Conservation (phyloP, 208 protist species). For the Giardia duodenalis region DNA sequence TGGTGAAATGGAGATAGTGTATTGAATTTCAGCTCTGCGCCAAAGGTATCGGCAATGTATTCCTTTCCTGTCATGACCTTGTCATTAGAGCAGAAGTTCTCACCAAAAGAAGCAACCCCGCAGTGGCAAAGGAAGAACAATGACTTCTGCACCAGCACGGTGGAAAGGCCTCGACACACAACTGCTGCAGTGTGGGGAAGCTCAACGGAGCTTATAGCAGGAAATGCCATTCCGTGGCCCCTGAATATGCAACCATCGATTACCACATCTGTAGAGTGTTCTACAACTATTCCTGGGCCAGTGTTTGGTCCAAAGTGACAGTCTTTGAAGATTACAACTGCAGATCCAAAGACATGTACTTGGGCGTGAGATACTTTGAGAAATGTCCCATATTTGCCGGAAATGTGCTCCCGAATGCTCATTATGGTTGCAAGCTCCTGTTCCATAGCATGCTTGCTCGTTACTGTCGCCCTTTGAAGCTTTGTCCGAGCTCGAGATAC, state of each 20-base stretch:
- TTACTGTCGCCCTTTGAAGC: background rate
- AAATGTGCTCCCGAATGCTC: background rate
- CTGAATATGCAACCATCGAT: background rate
- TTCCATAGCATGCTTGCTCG: background rate
- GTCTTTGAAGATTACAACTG: background rate
- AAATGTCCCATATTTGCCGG: background rate
- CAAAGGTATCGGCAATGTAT: background rate
- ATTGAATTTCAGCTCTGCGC: background rate
- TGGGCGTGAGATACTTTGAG: background rate
- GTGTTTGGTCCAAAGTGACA: background rate
- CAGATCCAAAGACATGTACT: background rate
- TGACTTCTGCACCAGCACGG: background rate
- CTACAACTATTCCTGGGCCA: background rate
- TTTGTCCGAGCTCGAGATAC: background rate
- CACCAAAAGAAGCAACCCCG: background rate
- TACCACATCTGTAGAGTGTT: background rate
- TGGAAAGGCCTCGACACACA: background rate
- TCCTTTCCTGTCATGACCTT: background rate
- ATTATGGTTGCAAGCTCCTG: background rate
- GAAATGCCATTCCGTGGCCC: background rate
- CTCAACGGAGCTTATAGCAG: background rate
- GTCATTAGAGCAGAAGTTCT: background rate
- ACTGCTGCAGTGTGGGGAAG: background rate
- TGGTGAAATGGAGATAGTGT: background rate
- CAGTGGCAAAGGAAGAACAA: background rate